Evolutionary conservation across 2,329 filamentous ascomycete genomes (phyloP), one percentile per base, ranked within the genome.

Genomic region (Rutstroemia sp.): DNA sequence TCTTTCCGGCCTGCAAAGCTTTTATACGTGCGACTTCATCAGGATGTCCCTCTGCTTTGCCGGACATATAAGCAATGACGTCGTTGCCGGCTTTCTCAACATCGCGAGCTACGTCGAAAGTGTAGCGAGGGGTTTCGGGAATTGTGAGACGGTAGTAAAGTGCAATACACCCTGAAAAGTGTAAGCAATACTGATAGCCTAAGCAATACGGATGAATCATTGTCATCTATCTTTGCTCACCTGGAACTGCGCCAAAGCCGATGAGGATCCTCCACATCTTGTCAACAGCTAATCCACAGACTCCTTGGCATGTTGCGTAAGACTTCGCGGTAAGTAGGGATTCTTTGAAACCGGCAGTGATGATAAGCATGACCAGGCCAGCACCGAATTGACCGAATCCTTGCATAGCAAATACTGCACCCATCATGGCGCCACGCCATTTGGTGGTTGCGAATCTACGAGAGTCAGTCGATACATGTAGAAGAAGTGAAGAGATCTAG

Each of bases 381-480:
- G 86, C 88, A 30, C 76, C 78, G 51, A 94, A 83, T 71, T 94
- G 89, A n/a, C 90, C 88, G 51, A 94, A 80, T 62, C 89, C 89
- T 71, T 95, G 90, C 87, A 92, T 92, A 63, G 88, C 87, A 67
- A 94, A 94, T 55, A 94, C 90, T 10, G 87, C 79, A 25, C 82
- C 87, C 86, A 95, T 92, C 86, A 94, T 94, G 63, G 88, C 88
- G 63, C 88, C 88, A 71, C 89, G 78, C 84, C 88, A 92, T 72
- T 87, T 90, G 49, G 88, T 94, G 2, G 86, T 91, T 6, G 89
- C 88, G 66, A 94, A 94, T 76, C 57, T 62, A 27, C 37, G 10
- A 34, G 30, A 10, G 30, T 34, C 10, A 34, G 30, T 34, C 30
- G 10, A 9, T 9, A 34, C 30, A 12, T 34, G 30, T 34, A 12